Conservation (phyloP, 78 protist species). For the Cavenderia fasciculata region DNA sequence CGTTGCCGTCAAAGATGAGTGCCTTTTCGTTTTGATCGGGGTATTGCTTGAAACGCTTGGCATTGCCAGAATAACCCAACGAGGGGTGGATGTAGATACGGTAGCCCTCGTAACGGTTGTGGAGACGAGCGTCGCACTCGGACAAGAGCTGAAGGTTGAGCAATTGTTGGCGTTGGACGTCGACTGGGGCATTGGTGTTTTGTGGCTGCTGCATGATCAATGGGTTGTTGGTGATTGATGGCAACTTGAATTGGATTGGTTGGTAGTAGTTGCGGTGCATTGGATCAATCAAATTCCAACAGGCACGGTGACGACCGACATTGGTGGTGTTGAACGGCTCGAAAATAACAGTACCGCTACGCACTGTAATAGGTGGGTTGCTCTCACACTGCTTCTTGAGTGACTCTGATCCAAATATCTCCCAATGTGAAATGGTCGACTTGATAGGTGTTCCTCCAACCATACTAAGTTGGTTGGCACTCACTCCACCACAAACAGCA, state of each 20-base stretch:
- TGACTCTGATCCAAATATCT: constrained; percentile 30
- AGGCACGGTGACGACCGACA: constrained; percentile 55
- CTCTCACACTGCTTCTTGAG: constrained; percentile 36
- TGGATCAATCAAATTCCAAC: constrained; percentile 67
- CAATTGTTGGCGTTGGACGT: background rate
- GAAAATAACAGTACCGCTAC: constrained; percentile 4
- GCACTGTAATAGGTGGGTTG: constrained; percentile 8
- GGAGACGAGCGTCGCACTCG: too few relatives aligned
- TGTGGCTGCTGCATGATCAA: constrained; percentile 15
- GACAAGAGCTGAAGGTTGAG: constrained; percentile 12
- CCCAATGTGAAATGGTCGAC: constrained; percentile 35
- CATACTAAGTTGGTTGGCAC: background rate
- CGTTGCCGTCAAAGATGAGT: constrained; percentile 52
- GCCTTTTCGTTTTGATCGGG: constrained; percentile 68
- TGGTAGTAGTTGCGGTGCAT: constrained; percentile 76
- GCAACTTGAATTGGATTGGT: constrained; percentile 68
- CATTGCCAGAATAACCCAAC: constrained; percentile 67
- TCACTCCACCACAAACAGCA: too few relatives aligned
- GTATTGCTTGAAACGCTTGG: constrained; percentile 64
- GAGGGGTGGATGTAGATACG: constrained; percentile 74
- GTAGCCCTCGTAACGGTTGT: constrained; percentile 21
- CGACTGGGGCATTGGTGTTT: background rate
- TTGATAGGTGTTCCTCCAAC: background rate
- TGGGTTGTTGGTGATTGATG: background rate
- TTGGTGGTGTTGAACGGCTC: constrained; percentile 11